These are phyloP conservation scores for Ploettnerulaceae sp. DNA, from an alignment of 2,329 filamentous ascomycete species.

Conservation along the genomic window DNA sequence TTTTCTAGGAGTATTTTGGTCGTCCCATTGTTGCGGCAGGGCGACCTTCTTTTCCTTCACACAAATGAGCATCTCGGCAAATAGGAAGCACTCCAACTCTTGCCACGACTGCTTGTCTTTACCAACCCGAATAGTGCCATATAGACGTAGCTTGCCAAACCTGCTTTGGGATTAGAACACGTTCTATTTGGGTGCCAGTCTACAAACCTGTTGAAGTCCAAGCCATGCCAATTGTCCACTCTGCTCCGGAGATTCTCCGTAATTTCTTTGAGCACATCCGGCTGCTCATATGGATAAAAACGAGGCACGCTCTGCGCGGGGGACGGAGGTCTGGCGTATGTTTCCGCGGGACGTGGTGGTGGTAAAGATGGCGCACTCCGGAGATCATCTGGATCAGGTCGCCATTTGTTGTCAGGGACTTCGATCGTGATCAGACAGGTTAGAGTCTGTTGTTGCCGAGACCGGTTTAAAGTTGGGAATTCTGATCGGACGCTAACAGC, in stretches of 20 bases:
- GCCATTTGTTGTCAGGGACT: slow-evolving; percentile 89
- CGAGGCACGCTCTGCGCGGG: slow-evolving; percentile 47
- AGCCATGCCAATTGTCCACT: slow-evolving; percentile 98
- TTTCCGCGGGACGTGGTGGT: slow-evolving; percentile 46
- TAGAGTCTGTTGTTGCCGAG: slow-evolving; percentile 88
- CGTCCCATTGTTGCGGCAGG: slow-evolving; percentile 61
- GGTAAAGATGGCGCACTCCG: slow-evolving; percentile 46
- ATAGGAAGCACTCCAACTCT: slow-evolving; percentile 93
- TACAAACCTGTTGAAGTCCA: slow-evolving; percentile 75
- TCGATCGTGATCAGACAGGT: slow-evolving; percentile 94
- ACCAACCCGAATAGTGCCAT: slow-evolving; percentile 85
- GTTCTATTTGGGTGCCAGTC: neutral
- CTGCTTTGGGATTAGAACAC: slow-evolving; percentile 41
- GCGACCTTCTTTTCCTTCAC: slow-evolving; percentile 88
- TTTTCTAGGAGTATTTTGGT: slow-evolving; percentile 53
- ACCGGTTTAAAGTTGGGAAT: slow-evolving; percentile 89
- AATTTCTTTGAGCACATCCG: slow-evolving; percentile 74
- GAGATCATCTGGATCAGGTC: slow-evolving; percentile 76
- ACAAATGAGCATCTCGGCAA: slow-evolving; percentile 98
- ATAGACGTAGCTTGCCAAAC: slow-evolving; percentile 87
- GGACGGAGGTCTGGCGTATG: slow-evolving; percentile 53
- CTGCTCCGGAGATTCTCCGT: slow-evolving; percentile 78
- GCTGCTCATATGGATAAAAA: slow-evolving; percentile 68
- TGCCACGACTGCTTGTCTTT: slow-evolving; percentile 98
- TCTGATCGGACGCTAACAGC: slow-evolving; percentile 94